Base-by-base conservation (phyloP, 1,284 basidiomycete genomes). In the Rhodotorula sp. region DNA sequence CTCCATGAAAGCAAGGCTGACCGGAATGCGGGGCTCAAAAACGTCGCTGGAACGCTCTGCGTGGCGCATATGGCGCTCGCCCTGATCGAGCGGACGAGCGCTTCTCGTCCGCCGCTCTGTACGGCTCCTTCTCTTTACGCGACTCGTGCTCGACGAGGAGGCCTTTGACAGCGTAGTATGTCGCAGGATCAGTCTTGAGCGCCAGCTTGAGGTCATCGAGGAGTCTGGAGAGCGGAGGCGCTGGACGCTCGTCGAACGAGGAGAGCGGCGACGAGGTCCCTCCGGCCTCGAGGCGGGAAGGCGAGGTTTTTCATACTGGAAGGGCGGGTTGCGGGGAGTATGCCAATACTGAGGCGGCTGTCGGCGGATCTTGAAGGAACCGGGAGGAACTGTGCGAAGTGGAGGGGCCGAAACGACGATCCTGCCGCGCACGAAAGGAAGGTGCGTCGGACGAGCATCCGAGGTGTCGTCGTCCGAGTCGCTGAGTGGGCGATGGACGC, bases 81-180 rank as follows among this genome's bases (percentile, higher is more conserved):
- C 47, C 11, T 6, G 3, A 26, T 26, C 31, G 16, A 31, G 31
- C 53, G 6, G 53, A 9, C 8, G 31, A 22, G 7, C 54, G 8
- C 20, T 5, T 53, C 60, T 20, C 60, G 34, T 37, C 30, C 46
- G 22, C 15, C 28, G 30, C 24, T 46, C 11, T 15, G 26, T 40
- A 22, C 26, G 60, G 3, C 51, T n/a, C 50, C 5, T 16, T 20
- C 8, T 13, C n/a, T 18, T 24, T 51, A 34, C 34, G 13, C 26
- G 24, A 18, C 26, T 37, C 47, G 58, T 59, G 34, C 31, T 66
- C 68, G 8, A 37, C 46, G 20, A 70, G 50, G 1, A 70, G 47
- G 34, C 68, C 68, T 24, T 63, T 66, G 9, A 70, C 22, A 3
- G 58, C 59, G 50, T 70, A 70, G 64, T 64, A 70, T 1, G 62